Base-by-base conservation (phyloP, 345 rosid species). In the Turritis glabra region DNA sequence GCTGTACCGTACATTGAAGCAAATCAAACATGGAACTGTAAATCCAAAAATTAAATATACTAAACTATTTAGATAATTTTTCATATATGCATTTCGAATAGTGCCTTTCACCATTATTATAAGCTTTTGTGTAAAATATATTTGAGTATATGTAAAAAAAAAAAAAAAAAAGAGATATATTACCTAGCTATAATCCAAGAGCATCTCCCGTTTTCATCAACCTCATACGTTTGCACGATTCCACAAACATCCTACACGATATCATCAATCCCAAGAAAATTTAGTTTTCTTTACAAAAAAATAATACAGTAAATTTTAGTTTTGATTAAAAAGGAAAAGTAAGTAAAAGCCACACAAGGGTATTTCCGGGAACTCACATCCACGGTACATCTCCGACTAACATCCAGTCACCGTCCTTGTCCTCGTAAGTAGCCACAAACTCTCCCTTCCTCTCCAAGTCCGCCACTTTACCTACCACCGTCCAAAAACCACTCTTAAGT, bases 401-500 rank as follows among this genome's bases (percentile, higher is more conserved):
- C 98, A 92, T 90, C 97, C 89, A 90, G 26, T 92, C 97, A 22
- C 94, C 91, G 50, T 92, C 97, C 64, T 85, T 92, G 71, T 90
- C 97, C 64, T 90, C 90, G 41, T 85, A 92, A 32, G 87, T 88
- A 10, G 92, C 86, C 51, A 86, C 81, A 76, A 82, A 84, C 56
- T 92, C 94, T 18, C 72, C 73, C 17, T 44, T 48, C 50, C 41
- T 64, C 58, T 71, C 67, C 62, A 10, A 15, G 58, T 76, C 32
- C 41, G 23, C 23, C 62, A 21, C 61, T 27, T 84, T 80, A 11
- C 87, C 91, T 86, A 73, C 22, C 56, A 53, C 35, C 44, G 10
- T 40, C 32, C 67, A 71, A 57, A 15, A 23, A 7, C 17, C 10
- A 30, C 5, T 13, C 19, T 43, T n/a, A 38, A 13, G 0, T 61